Evolutionary conservation across 805 yeast species (phyloP).

Genomic region (Ogataea trehalophila): DNA sequence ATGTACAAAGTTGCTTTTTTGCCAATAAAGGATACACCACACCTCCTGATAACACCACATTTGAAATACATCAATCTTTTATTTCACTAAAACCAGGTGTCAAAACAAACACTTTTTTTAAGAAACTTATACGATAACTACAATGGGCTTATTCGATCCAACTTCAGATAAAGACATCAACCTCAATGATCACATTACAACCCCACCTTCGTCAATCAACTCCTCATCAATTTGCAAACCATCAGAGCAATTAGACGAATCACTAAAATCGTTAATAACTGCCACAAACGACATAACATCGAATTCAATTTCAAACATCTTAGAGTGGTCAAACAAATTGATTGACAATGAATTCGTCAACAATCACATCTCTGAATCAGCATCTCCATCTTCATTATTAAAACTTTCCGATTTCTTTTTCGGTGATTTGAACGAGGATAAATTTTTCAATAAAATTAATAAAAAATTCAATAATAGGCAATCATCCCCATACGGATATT

Average conservation of each 20-base stretch:
- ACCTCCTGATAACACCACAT: too few species aligned
- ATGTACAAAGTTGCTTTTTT: too few species aligned
- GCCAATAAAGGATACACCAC: too few species aligned
- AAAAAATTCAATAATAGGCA: too few species aligned
- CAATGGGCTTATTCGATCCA: conserved; percentile 18
- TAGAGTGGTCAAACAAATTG: conserved; percentile 10
- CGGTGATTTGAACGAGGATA: neutral
- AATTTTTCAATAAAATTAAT: neutral
- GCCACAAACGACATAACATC: conserved; percentile 17
- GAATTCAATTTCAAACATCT: conserved; percentile 10
- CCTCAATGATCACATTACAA: too few species aligned
- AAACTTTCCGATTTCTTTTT: neutral
- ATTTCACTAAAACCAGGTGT: neutral
- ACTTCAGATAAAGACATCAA: conserved; percentile 11
- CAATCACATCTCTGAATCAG: neutral
- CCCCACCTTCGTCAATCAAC: neutral
- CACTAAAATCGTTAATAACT: conserved; percentile 9
- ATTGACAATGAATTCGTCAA: neutral
- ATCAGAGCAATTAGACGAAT: conserved; percentile 5
- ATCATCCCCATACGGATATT: conserved; percentile 14
- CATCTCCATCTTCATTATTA: neutral
- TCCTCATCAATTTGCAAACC: neutral
- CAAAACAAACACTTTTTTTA: neutral
- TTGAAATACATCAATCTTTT: too few species aligned
- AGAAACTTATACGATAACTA: neutral